phyloP scores from a whole-genome alignment of 176 grass and related monocot species.

The Leersia perrieri region DNA sequence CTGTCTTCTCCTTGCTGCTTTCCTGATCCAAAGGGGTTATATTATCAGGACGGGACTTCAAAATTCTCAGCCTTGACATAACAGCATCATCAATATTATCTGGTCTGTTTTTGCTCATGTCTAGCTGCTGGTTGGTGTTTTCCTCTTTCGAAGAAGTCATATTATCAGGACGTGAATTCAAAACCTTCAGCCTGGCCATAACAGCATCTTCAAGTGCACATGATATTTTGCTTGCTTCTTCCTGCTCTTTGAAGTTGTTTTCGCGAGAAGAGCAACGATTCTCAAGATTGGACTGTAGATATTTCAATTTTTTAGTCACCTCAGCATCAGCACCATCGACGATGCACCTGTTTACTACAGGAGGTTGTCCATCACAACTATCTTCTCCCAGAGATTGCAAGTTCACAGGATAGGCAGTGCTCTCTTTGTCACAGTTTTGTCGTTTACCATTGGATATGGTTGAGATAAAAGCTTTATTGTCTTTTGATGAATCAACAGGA shows the following conservation, averaged over 20 bases:
- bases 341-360: conserved; percentile 18
- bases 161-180: conserved; percentile 37
- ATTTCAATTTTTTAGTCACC: conserved; percentile 36
- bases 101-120: conserved; percentile 24
- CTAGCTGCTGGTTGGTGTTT: conserved; percentile 2
- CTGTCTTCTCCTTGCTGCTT: conserved; percentile 8
- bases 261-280: conserved; percentile 16
- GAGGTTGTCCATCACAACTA: background rate
- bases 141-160: background rate
- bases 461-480: background rate
- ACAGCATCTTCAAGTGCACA: conserved; percentile 44
- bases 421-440: conserved; percentile 28
- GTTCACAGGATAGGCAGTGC: background rate
- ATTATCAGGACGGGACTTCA: conserved; percentile 38
- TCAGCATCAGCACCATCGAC: conserved; percentile 28
- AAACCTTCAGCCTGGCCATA: conserved; percentile 42
- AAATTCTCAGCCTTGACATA: conserved; percentile 43
- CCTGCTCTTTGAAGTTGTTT: background rate
- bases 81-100: conserved; percentile 44
- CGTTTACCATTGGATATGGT: conserved; percentile 17
- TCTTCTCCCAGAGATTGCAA: conserved; percentile 24
- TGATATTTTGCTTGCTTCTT: conserved; percentile 33
- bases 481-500: conserved; percentile 1
- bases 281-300: conserved; percentile 2
- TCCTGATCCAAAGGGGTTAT: conserved; percentile 7